Base-by-base conservation (phyloP, 2,329 filamentous ascomycete genomes). In the Phialophora expanda region DNA sequence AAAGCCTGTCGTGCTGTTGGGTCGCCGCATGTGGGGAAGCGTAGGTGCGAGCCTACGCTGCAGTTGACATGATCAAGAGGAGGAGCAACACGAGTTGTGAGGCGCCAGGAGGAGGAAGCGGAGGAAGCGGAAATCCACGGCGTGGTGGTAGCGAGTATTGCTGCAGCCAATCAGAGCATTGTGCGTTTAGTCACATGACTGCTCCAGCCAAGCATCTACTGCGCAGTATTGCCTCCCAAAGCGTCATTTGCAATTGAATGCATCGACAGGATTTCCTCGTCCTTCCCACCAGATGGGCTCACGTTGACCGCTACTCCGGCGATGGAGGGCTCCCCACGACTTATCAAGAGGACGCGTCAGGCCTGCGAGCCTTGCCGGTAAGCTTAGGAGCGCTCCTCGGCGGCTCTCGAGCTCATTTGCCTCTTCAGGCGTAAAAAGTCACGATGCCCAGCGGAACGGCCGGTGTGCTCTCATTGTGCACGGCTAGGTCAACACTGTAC, bases 351-450 rank as follows among this genome's bases (percentile, higher is more conserved):
- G 28, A 64, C 57, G 32, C 65, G 61, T 48, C 74, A 75, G 61
- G 74, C 75, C 28, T 76, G 75, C 56, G 74, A 75, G 59, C 71
- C 73, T 44, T 76, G 75, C 66, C 74, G 75, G 75, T 76, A 66
- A 67, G 73, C 41, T 30, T 14, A 20, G 4, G 17, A 22, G 20
- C 20, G 22, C 26, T 34, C 28, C 17, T 28, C 20, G 32, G 17
- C 5, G 12, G 41, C n/a, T 20, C 44, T 44, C 28, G 1, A 11
- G 58, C 41, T 32, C 6, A 28, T 32, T 28, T 61, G 22, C 57
- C 56, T 30, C 24, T 63, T 0, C 14, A 76, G 75, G 6, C 73
- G 75, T 26, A 77, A 77, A 58, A 77, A 77, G 62, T 73, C 74
- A 26, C 70, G 72, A 56, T 77, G 75, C 56, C 73, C 75, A 0